These are phyloP conservation scores for Boletus subcaerulescens DNA, from an alignment of 768 basidiomycete genomes.

Conservation along the genomic window DNA sequence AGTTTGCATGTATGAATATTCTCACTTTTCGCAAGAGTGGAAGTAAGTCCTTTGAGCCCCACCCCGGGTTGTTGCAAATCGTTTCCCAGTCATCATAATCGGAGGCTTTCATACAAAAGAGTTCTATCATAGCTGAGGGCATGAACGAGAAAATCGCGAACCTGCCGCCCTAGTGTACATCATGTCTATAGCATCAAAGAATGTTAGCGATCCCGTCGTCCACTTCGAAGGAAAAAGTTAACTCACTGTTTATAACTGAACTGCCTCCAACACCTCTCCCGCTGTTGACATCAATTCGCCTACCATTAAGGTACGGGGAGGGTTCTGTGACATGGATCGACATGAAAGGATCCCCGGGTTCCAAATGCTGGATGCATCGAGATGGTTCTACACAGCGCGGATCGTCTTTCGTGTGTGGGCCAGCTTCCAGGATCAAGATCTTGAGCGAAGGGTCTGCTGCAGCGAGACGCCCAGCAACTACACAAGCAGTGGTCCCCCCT, in stretches of 20 bases:
- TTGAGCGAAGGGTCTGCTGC: slow-evolving; percentile 22
- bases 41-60: not conserved
- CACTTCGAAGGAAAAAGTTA: not conserved
- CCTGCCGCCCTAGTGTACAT: slow-evolving; percentile 2
- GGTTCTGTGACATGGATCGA: slow-evolving; percentile 16
- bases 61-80: slow-evolving; percentile 6
- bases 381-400: slow-evolving; percentile 22
- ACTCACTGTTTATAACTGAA: not conserved
- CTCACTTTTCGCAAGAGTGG: not conserved
- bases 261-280: slow-evolving; percentile 12
- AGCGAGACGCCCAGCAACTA: slow-evolving; percentile 31
- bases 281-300: slow-evolving; percentile 15
- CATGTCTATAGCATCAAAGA: not conserved
- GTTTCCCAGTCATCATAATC: slow-evolving; percentile 45
- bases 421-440: slow-evolving; percentile 30
- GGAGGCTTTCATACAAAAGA: slow-evolving; percentile 32
- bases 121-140: not conserved
- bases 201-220: not conserved
- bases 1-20: not conserved
- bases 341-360: slow-evolving; percentile 15
- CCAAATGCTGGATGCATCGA: slow-evolving; percentile 19
- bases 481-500: slow-evolving; percentile 38
- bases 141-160: not conserved
- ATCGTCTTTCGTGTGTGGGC: slow-evolving; percentile 23
- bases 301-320: slow-evolving; percentile 11